A percentile compares a stretch with the other conserved stretches of the same genome.
These are phyloP conservation scores for Coniochaeta pulveracea DNA, from an alignment of 2,329 filamentous ascomycete species.

Conservation along the genomic window DNA sequence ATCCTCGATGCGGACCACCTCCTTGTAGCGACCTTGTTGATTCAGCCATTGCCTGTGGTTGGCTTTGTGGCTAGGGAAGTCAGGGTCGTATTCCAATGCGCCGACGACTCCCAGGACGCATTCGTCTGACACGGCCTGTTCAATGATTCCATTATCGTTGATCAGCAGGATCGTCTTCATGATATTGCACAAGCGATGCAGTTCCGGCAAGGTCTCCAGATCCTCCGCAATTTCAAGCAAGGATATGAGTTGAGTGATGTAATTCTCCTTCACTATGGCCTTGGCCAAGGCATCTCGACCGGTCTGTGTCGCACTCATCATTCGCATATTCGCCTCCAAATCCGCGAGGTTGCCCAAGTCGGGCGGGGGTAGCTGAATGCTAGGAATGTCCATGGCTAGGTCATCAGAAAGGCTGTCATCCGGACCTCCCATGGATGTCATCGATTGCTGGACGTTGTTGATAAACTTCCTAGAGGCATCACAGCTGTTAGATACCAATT, in stretches of 20 bases:
- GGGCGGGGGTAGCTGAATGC: constrained; percentile 66
- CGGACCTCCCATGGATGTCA: constrained; percentile 50
- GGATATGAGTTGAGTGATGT: constrained; percentile 77
- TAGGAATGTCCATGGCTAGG: constrained; percentile 58
- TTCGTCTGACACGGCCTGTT: constrained; percentile 82
- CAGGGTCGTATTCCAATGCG: constrained; percentile 92
- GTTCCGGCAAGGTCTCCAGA: constrained; percentile 72
- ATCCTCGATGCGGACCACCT: constrained; percentile 89
- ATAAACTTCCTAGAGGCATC: constrained; percentile 70
- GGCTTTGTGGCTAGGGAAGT: constrained; percentile 94
- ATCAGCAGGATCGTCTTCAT: constrained; percentile 93
- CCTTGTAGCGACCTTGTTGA: constrained; percentile 83
- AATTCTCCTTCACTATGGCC: constrained; percentile 74
- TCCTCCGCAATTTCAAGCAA: constrained; percentile 85
- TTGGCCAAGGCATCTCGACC: constrained; percentile 83
- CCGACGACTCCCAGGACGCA: constrained; percentile 88
- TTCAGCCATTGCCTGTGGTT: constrained; percentile 91
- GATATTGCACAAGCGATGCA: constrained; percentile 91
- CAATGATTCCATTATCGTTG: constrained; percentile 91
- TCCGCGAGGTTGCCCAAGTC: constrained; percentile 75
- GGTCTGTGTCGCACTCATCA: constrained; percentile 59
- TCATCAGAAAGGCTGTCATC: constrained; percentile 89
- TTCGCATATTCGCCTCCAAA: constrained; percentile 74
- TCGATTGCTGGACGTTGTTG: constrained; percentile 68
- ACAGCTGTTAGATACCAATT: constrained; percentile 12